Evolutionary conservation across 2,329 filamentous ascomycete genomes (phyloP).

Genomic region (Sordariomycetes sp.): DNA sequence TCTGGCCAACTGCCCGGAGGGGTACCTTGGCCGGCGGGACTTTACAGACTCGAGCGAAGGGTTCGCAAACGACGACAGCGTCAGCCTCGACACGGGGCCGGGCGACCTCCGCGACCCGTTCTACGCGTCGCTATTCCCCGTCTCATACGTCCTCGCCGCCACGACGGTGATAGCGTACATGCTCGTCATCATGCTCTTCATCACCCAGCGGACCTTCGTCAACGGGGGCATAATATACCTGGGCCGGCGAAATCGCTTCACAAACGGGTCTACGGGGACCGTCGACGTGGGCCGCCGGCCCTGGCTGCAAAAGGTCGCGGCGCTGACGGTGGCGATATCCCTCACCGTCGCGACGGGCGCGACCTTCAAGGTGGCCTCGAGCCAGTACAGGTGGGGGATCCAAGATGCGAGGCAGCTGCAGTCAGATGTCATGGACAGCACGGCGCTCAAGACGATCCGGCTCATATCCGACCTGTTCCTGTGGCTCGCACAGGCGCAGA

Average conservation of each 20-base stretch:
- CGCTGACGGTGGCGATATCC: conserved; percentile 65
- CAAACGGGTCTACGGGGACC: conserved; percentile 63
- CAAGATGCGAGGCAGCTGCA: conserved; percentile 71
- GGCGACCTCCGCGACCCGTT: conserved; percentile 69
- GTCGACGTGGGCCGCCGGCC: conserved; percentile 83
- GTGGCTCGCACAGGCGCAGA: conserved; percentile 96
- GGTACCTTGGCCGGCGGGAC: conserved; percentile 18
- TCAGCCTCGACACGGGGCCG: conserved; percentile 7
- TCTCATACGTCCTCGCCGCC: conserved; percentile 83
- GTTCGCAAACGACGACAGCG: conserved; percentile 23
- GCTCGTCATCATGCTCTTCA: conserved; percentile 84
- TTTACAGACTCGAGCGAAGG: conserved; percentile 19
- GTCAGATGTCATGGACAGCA: conserved; percentile 65
- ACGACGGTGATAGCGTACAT: conserved; percentile 87
- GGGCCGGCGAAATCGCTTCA: conserved; percentile 73
- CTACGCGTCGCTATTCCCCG: conserved; percentile 84
- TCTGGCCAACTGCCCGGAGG: conserved; percentile 33
- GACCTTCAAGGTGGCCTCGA: conserved; percentile 72
- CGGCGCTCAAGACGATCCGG: conserved; percentile 78
- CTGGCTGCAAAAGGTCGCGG: conserved; percentile 79
- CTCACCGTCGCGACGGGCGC: conserved; percentile 88
- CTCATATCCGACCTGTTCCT: conserved; percentile 93
- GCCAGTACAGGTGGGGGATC: conserved; percentile 66
- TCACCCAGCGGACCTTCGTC: conserved; percentile 88
- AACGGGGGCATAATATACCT: conserved; percentile 74